These are phyloP conservation scores for Rubia balearica DNA, from an alignment of 305 asterid genomes.

Conservation along the genomic window DNA sequence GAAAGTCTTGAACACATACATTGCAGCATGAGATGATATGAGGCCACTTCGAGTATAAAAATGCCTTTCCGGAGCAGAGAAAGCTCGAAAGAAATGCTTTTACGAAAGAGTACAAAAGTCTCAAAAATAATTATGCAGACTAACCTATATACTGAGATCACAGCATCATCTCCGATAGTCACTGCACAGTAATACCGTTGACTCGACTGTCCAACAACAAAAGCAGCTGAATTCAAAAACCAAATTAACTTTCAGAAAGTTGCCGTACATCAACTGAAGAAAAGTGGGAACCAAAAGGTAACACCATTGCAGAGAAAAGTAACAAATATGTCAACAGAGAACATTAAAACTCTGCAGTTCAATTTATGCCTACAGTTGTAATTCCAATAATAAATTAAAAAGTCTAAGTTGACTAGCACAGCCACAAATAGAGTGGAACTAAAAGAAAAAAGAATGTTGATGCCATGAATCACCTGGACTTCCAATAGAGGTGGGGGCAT, in stretches of 20 bases:
- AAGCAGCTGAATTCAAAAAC: constrained; percentile 90
- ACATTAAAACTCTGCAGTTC: not conserved
- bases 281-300: constrained; percentile 11
- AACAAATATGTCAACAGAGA: not conserved
- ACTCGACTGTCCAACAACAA: constrained; percentile 97
- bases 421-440: constrained; percentile 14
- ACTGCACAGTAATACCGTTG: constrained; percentile 86
- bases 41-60: constrained; percentile 1
- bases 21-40: constrained; percentile 21
- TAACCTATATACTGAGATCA: constrained; percentile 92
- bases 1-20: constrained; percentile 59
- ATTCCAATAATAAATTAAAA: not conserved
- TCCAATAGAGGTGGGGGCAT: constrained; percentile 99
- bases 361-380: not conserved
- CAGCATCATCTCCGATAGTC: constrained; percentile 87
- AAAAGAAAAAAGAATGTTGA: not conserved
- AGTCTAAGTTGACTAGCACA: not conserved
- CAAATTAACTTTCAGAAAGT: constrained; percentile 56
- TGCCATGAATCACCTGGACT: constrained; percentile 42
- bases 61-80: constrained; percentile 3
- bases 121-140: constrained; percentile 25
- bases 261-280: constrained; percentile 27
- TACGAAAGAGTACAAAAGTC: constrained; percentile 7
- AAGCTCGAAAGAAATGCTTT: constrained; percentile 1
- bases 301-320: not conserved